Evolutionary conservation across 768 basidiomycete species (phyloP).

Genomic region (Exidia glandulosa): DNA sequence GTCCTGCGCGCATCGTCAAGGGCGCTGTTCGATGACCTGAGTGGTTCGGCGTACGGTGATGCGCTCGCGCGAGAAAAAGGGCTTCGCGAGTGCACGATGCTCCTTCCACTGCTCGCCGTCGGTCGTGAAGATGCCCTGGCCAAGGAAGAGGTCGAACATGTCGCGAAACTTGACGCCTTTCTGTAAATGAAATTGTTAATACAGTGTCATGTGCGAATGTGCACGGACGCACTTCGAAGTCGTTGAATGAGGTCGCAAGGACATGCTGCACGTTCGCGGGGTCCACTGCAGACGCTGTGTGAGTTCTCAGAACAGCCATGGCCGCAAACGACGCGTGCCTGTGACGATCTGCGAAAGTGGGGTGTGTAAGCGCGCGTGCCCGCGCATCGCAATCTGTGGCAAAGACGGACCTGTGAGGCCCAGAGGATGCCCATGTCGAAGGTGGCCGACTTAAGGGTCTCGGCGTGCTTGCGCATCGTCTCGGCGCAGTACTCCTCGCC

Average conservation of each 20-base stretch:
- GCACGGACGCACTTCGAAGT: conserved; percentile 5
- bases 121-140: conserved; percentile 16
- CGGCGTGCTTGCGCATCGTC: conserved; percentile 10
- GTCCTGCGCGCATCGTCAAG: conserved; percentile 1
- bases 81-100: conserved; percentile 12
- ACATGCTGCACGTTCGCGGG: conserved; percentile 12
- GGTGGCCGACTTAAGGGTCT: conserved; percentile 14
- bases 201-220: neutral
- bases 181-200: neutral
- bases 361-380: neutral
- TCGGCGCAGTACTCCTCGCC: conserved; percentile 12
- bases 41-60: conserved; percentile 2
- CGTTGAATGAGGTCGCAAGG: conserved; percentile 8
- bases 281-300: conserved; percentile 6
- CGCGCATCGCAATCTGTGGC: neutral
- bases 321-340: neutral
- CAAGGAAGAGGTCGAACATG: conserved; percentile 15
- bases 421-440: conserved; percentile 18
- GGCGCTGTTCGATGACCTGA: too few species aligned
- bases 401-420: conserved; percentile 11
- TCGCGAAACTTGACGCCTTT: conserved; percentile 14
- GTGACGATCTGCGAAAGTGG: conserved; percentile 5
- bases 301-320: neutral
- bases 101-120: conserved; percentile 14
- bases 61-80: conserved; percentile 15